phyloP scores from a whole-genome alignment of 192 early-diverging fungal species.

The Backusella australiensis region DNA sequence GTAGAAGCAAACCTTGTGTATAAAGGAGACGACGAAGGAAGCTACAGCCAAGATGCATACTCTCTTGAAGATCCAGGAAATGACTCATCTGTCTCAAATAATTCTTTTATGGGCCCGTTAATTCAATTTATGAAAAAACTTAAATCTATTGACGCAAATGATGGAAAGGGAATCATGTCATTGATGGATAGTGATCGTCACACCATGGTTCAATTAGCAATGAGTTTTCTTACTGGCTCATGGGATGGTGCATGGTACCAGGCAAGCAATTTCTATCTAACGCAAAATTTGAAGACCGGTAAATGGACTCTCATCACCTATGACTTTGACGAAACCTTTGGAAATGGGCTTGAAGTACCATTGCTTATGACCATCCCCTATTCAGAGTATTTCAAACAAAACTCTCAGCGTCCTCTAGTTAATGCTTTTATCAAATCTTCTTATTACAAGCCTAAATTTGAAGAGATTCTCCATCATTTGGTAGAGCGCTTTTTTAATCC shows the following conservation, averaged over 20 bases:
- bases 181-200: slow-evolving; percentile 7
- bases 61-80: slow-evolving; percentile 19
- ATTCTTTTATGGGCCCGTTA: slow-evolving; percentile 12
- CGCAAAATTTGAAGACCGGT: slow-evolving; percentile 27
- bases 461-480: slow-evolving; percentile 34
- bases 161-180: neutral
- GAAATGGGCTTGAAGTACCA: slow-evolving; percentile 26
- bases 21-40: slow-evolving; percentile 1
- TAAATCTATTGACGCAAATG: slow-evolving; percentile 5
- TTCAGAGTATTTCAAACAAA: slow-evolving; percentile 24
- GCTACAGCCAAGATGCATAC: slow-evolving; percentile 20
- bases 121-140: neutral
- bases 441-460: slow-evolving; percentile 37
- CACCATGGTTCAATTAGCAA: slow-evolving; percentile 34
- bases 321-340: slow-evolving; percentile 47
- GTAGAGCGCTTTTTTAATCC: slow-evolving; percentile 41
- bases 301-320: slow-evolving; percentile 42
- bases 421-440: slow-evolving; percentile 26
- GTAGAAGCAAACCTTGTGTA: slow-evolving; percentile 24
- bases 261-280: slow-evolving; percentile 44
- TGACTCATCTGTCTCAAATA: neutral
- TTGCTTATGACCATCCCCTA: slow-evolving; percentile 26
- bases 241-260: slow-evolving; percentile 41
- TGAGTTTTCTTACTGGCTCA: slow-evolving; percentile 38
- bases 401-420: slow-evolving; percentile 30